phyloP scores from a whole-genome alignment of 2,329 filamentous ascomycete genomes.

The Dothistroma pini region DNA sequence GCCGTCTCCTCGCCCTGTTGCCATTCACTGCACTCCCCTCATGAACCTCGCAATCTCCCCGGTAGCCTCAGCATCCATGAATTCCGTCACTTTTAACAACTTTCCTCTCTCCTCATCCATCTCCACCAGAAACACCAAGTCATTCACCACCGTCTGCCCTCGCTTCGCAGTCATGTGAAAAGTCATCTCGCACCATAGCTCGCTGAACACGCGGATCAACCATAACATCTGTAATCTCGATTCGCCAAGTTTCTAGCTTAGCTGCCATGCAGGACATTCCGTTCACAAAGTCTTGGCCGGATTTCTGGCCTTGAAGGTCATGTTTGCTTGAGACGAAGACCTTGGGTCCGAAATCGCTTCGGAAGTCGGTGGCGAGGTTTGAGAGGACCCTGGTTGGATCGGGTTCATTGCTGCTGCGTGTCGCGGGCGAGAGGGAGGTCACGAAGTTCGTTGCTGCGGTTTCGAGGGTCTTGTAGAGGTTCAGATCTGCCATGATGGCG shows the following conservation, averaged over 20 bases:
- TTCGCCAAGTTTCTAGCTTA: slow-evolving; percentile 26
- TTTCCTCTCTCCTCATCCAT: slow-evolving; percentile 27
- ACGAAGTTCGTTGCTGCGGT: slow-evolving; percentile 21
- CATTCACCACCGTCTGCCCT: slow-evolving; percentile 29
- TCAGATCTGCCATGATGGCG: background rate
- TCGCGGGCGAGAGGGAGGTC: slow-evolving; percentile 13
- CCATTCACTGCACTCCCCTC: slow-evolving; percentile 7
- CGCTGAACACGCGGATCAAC: slow-evolving; percentile 30
- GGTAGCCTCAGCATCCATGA: slow-evolving; percentile 32
- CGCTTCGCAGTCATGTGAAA: slow-evolving; percentile 30
- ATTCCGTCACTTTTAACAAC: slow-evolving; percentile 31
- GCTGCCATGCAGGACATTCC: slow-evolving; percentile 28
- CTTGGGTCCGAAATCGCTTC: slow-evolving; percentile 33
- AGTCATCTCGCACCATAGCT: slow-evolving; percentile 25
- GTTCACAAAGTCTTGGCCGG: slow-evolving; percentile 23
- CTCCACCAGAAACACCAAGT: slow-evolving; percentile 35
- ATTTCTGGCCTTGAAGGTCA: slow-evolving; percentile 20
- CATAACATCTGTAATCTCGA: slow-evolving; percentile 22
- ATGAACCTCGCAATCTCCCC: slow-evolving; percentile 3
- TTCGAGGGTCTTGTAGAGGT: slow-evolving; percentile 15
- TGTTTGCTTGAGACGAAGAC: slow-evolving; percentile 27
- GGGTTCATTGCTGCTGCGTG: slow-evolving; percentile 18
- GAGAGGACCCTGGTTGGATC: slow-evolving; percentile 23
- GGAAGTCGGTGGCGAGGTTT: slow-evolving; percentile 20
- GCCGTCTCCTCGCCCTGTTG: background rate